Evolutionary conservation across 805 yeast genomes (phyloP), one percentile per base, ranked within the genome.

Genomic region (Monosporozyma aquatica): DNA sequence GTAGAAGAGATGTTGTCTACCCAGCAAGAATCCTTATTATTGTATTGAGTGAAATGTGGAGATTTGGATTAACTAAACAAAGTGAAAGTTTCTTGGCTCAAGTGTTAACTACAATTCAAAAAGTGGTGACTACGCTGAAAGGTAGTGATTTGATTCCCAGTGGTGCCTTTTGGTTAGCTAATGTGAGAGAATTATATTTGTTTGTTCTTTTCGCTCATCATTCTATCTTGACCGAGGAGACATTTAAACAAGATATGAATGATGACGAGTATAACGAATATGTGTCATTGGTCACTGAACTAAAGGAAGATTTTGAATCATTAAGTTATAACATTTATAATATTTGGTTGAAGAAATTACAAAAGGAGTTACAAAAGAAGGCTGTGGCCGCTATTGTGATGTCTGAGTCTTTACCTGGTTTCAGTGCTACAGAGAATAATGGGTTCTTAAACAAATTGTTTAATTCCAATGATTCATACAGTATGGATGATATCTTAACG

Each of bases 101-200:
- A 59, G 94, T 87, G 2, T 72, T 90, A 59, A 76, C 85, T 23
- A 82, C 84, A 2, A 87, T 92, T 52, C 97, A 90, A 68, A 78
- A 76, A 40, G 80, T 84, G 47, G 95, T 90, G 14, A 74, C 83
- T 40, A 66, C 71, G n/a, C 71, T 82, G 57, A 82, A 81, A 52
- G 95, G 90, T 43, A 95, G 84, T 46, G 94, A 85, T 51, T 79
- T 87, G 26, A 80, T 89, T 55, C 78, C 87, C 37, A 87, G 87
- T 53, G 97, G 96, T 51, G 95, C 97, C 0, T 92, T 89, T 70
- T 92, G 98, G 98, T 72, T 92, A 50, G 85, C 97, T 3, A 92
- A 92, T 65, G 89, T 94, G 3, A 96, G 92, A 61, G 97, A 92
- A 61, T 73, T 92, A 55, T 85, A 84, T 63, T 87, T 97, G 3